Evolutionary conservation across 2,329 filamentous ascomycete genomes (phyloP).

Genomic region (Phialophora verrucosa): DNA sequence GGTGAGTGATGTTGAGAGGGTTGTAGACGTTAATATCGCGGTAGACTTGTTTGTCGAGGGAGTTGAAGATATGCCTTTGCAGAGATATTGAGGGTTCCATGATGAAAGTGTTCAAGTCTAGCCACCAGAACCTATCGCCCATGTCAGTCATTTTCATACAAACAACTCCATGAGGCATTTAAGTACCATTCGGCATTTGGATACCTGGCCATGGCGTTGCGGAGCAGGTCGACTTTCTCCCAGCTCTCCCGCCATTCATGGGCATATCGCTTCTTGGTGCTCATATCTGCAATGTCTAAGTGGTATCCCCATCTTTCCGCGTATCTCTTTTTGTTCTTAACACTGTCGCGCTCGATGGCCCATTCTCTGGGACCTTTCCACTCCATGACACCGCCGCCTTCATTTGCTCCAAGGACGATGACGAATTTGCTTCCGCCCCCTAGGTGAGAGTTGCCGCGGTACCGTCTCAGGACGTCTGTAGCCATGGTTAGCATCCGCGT

Average conservation of each 20-base stretch:
- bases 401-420: conserved; percentile 89
- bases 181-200: conserved; percentile 92
- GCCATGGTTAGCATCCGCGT: conserved; percentile 9
- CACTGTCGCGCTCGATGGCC: conserved; percentile 96
- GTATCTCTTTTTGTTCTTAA: conserved; percentile 93
- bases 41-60: conserved; percentile 76
- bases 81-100: conserved; percentile 95
- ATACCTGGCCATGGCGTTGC: conserved; percentile 88
- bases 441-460: conserved; percentile 73
- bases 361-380: conserved; percentile 98
- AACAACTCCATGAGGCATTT: not conserved
- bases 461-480: conserved; percentile 64
- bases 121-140: conserved; percentile 88
- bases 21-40: conserved; percentile 97
- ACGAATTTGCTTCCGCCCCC: conserved; percentile 91
- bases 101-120: conserved; percentile 95
- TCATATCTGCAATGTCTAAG: conserved; percentile 96
- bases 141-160: conserved; percentile 20
- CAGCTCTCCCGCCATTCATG: conserved; percentile 99
- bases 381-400: conserved; percentile 97
- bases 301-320: conserved; percentile 89
- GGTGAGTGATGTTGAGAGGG: conserved; percentile 90
- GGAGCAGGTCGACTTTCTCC: conserved; percentile 97
- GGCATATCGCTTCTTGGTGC: conserved; percentile 96
- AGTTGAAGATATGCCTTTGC: conserved; percentile 86